Conservation (phyloP, 2,329 filamentous ascomycete genomes). For the Myriangium duriaei region DNA sequence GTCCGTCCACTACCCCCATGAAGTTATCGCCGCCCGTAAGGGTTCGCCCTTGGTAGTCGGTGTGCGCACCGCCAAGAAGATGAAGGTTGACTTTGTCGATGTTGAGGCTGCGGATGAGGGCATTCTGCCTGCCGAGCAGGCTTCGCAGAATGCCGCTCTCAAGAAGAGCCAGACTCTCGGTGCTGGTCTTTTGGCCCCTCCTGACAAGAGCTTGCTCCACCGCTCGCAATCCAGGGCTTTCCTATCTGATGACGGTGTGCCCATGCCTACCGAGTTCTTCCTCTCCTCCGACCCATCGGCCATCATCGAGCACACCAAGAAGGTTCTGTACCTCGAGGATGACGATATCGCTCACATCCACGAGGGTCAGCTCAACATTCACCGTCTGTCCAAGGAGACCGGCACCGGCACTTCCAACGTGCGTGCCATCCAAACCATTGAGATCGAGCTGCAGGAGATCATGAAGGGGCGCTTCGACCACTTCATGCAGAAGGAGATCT, state of each 20-base stretch:
- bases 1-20: conserved; percentile 95
- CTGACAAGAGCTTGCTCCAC: conserved; percentile 96
- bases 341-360: conserved; percentile 99
- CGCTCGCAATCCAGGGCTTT: conserved; percentile 97
- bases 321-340: conserved; percentile 98
- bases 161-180: conserved; percentile 51
- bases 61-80: conserved; percentile 93
- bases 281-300: conserved; percentile 96
- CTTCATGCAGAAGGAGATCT: conserved; percentile 99
- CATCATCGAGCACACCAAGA: conserved; percentile 99
- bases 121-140: conserved; percentile 77
- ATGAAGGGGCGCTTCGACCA: conserved; percentile 99
- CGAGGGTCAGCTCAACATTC: conserved; percentile 97
- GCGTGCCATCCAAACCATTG: conserved; percentile 93
- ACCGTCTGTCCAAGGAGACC: conserved; percentile 93
- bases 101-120: conserved; percentile 91
- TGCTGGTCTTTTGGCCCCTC: conserved; percentile 59
- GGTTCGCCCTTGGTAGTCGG: conserved; percentile 95
- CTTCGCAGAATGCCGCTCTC: conserved; percentile 89
- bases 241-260: conserved; percentile 95
- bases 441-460: conserved; percentile 98
- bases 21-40: conserved; percentile 96
- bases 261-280: conserved; percentile 98
- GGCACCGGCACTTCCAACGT: conserved; percentile 94
- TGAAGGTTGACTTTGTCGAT: conserved; percentile 99